These are phyloP conservation scores for Halenospora varia DNA, from an alignment of 495 filamentous ascomycete species.

Conservation along the genomic window DNA sequence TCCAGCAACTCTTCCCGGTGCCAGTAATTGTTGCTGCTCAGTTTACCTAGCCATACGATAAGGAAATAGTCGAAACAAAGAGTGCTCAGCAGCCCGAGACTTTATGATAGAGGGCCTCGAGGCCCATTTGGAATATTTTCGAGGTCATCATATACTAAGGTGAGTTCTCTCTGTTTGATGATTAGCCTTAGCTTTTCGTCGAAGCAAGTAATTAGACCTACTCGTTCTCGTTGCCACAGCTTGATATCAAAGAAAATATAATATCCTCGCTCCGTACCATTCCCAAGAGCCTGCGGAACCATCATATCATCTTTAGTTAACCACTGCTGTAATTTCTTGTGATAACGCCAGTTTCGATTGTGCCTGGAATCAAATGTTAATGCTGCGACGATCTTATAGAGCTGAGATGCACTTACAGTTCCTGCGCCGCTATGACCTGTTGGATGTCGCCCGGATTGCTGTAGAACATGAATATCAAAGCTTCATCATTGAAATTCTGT, in stretches of 20 bases:
- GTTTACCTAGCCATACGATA: background rate
- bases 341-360: conserved; percentile 86
- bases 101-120: background rate
- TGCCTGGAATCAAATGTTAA: too few relatives aligned
- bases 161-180: conserved; percentile 62
- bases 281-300: conserved; percentile 61
- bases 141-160: conserved; percentile 73
- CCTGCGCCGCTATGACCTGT: conserved; percentile 78
- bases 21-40: background rate
- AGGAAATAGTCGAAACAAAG: background rate
- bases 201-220: conserved; percentile 37
- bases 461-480: conserved; percentile 93
- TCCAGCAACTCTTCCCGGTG: background rate
- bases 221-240: conserved; percentile 78
- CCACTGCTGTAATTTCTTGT: conserved; percentile 86
- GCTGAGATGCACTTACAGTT: conserved; percentile 59
- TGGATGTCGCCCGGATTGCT: conserved; percentile 77
- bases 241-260: conserved; percentile 87
- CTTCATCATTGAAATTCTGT: conserved; percentile 81
- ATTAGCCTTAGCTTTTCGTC: conserved; percentile 15
- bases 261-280: conserved; percentile 74
- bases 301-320: conserved; percentile 80
- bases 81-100: background rate
- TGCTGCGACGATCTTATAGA: too few relatives aligned
- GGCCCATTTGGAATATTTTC: conserved; percentile 35